These are phyloP conservation scores for Yamadazyma triangularis DNA, from an alignment of 1,139 yeast genomes.

Conservation along the genomic window DNA sequence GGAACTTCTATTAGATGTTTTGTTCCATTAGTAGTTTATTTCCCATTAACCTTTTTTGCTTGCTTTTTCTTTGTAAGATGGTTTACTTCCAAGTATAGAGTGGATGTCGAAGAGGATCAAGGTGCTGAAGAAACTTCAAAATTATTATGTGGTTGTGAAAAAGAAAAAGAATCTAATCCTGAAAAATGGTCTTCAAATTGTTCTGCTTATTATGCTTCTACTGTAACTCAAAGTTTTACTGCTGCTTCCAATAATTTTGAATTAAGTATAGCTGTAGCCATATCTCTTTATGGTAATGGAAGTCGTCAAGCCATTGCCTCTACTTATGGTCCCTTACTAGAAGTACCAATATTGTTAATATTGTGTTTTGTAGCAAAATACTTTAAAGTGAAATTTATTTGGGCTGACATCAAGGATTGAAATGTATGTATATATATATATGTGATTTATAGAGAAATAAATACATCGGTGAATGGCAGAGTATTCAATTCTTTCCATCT, in stretches of 20 bases:
- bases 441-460: no score
- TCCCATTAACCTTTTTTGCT: slow-evolving; percentile 45
- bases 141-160: slow-evolving; percentile 38
- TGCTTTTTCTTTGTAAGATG: slow-evolving; percentile 37
- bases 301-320: slow-evolving; percentile 56
- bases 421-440: no score
- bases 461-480: slow-evolving; percentile 1
- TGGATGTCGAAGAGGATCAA: slow-evolving; percentile 1
- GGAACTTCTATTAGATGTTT: slow-evolving; percentile 49
- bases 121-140: slow-evolving; percentile 4
- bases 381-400: slow-evolving; percentile 20
- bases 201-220: slow-evolving; percentile 36
- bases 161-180: slow-evolving; percentile 8
- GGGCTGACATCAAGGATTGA: slow-evolving; percentile 18
- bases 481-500: slow-evolving; percentile 8
- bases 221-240: slow-evolving; percentile 51
- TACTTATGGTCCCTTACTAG: slow-evolving; percentile 56
- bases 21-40: slow-evolving; percentile 48
- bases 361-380: slow-evolving; percentile 40
- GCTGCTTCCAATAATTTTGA: slow-evolving; percentile 56
- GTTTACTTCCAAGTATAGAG: slow-evolving; percentile 7
- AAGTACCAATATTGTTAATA: slow-evolving; percentile 47
- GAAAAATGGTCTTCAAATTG: slow-evolving; percentile 22
- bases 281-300: slow-evolving; percentile 49
- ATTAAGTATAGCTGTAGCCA: slow-evolving; percentile 51